Percentiles rank a stretch among this genome's conserved stretches.
These are phyloP conservation scores for Penicillium sp. DNA, from an alignment of 2,329 filamentous ascomycete species.

Conservation along the genomic window DNA sequence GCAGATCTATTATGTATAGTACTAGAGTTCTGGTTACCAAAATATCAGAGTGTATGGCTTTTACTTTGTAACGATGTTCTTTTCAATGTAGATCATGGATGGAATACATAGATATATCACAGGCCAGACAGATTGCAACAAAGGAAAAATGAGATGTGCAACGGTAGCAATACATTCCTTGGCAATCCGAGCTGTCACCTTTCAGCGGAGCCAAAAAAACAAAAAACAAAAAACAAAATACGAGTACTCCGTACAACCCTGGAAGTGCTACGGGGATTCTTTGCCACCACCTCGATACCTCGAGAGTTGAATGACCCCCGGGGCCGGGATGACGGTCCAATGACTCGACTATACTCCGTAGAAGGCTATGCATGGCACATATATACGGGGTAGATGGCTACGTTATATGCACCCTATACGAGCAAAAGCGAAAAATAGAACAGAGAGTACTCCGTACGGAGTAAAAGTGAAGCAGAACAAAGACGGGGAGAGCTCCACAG, in stretches of 20 bases:
- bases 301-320: background rate
- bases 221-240: background rate
- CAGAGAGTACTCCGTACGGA: background rate
- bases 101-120: background rate
- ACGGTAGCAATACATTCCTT: background rate
- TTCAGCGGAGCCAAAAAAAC: background rate
- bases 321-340: background rate
- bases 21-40: background rate
- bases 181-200: background rate
- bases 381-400: background rate
- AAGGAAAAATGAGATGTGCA: background rate
- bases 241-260: background rate
- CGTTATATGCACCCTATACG: background rate
- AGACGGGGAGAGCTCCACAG: conserved; percentile 11
- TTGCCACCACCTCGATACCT: background rate
- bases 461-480: background rate
- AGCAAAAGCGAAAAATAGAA: background rate
- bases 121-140: background rate
- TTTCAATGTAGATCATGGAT: too few species aligned
- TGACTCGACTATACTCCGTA: background rate
- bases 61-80: background rate
- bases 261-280: background rate
- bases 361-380: background rate
- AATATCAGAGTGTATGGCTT: background rate
- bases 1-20: too few species aligned